These are phyloP conservation scores for Rhizophagus sp. DNA, from an alignment of 192 early-diverging fungal genomes.

Conservation along the genomic window DNA sequence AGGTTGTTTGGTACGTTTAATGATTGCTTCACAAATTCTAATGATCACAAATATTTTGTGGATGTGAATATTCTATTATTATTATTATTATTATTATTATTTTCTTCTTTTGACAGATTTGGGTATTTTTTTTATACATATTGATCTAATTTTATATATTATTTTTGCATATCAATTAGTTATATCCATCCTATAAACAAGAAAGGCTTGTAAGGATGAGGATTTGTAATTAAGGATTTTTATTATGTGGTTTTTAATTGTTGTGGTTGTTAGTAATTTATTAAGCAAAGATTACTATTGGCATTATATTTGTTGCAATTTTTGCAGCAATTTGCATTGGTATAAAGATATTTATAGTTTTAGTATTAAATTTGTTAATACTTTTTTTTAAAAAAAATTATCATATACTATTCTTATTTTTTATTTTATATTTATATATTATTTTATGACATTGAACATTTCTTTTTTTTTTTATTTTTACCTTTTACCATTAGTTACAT, in stretches of 20 bases:
- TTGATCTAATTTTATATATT: conserved; percentile 1
- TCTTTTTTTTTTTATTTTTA: too few species aligned
- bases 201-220: neutral
- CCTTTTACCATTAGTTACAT: too few species aligned
- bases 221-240: neutral
- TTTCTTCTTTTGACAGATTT: neutral
- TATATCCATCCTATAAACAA: neutral
- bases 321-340: neutral
- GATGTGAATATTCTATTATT: neutral
- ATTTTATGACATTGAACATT: too few species aligned
- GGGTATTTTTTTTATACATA: neutral
- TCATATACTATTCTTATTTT: too few species aligned
- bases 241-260: neutral
- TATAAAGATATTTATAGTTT: neutral
- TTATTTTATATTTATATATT: too few species aligned
- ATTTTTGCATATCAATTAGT: neutral
- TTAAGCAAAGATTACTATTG: neutral
- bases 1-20: neutral
- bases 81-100: neutral
- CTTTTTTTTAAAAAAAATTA: too few species aligned
- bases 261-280: neutral
- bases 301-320: neutral
- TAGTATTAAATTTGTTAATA: too few species aligned
- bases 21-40: conserved; percentile 9
- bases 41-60: neutral